These are phyloP conservation scores for Hericium erinaceus DNA, from an alignment of 768 basidiomycete genomes.

Conservation along the genomic window DNA sequence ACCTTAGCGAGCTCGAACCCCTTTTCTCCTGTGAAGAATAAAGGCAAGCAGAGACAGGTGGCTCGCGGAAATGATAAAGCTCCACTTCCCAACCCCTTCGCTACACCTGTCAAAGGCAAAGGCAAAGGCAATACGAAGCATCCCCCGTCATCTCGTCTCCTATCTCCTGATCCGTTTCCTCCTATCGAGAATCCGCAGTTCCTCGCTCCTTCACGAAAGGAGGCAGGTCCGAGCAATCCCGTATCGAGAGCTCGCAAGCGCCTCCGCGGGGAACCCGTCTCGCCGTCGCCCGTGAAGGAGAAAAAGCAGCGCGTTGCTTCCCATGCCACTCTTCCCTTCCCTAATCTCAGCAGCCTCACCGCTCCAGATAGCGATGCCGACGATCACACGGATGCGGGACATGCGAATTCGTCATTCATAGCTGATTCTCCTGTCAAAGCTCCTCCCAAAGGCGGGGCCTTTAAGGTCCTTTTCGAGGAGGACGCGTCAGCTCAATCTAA, in stretches of 20 bases:
- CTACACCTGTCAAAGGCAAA: conserved; percentile 33
- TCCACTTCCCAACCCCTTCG: conserved; percentile 33
- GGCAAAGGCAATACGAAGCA: conserved; percentile 19
- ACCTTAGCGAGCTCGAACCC: conserved; percentile 58
- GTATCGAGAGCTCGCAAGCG: conserved; percentile 70
- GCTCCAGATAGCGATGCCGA: conserved; percentile 24
- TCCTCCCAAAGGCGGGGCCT: conserved; percentile 45
- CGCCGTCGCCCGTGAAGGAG: conserved; percentile 72
- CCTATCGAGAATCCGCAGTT: conserved; percentile 19
- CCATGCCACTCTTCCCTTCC: conserved; percentile 30
- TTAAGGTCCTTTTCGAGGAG: conserved; percentile 60
- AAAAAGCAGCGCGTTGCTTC: conserved; percentile 54
- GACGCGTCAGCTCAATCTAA: conserved; percentile 20
- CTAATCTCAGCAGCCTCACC: conserved; percentile 21
- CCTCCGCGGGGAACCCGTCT: conserved; percentile 73
- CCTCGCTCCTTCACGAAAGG: conserved; percentile 8
- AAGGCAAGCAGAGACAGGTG: conserved; percentile 34
- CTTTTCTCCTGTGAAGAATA: conserved; percentile 71
- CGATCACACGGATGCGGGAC: conserved; percentile 23
- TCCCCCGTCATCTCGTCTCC: conserved; percentile 17
- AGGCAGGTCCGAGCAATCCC: conserved; percentile 24
- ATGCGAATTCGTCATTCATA: conserved; percentile 41
- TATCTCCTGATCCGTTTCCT: conserved; percentile 35
- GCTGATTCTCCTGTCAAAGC: conserved; percentile 66
- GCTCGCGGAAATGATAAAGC: conserved; percentile 10